These are phyloP conservation scores for Phytomonas francai DNA, from an alignment of 208 protist species.

Conservation along the genomic window DNA sequence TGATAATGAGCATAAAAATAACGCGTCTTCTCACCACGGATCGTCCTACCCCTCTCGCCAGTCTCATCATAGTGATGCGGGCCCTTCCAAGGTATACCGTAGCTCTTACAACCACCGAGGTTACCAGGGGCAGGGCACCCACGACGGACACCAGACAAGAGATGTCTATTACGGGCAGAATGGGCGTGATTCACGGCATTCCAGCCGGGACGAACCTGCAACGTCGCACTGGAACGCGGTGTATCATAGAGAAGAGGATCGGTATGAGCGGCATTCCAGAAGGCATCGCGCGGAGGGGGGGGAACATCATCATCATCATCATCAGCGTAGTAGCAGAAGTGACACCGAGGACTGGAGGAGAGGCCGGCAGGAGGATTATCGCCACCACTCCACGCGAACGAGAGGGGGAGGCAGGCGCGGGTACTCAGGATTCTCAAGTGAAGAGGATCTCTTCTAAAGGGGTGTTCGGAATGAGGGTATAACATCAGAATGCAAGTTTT, in stretches of 20 bases:
- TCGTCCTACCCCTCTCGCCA: not conserved
- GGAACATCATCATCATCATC: constrained; percentile 17
- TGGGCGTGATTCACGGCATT: not conserved
- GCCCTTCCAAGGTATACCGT: not conserved
- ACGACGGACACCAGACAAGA: not conserved
- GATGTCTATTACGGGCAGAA: not conserved
- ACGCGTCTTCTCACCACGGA: not conserved
- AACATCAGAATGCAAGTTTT: not conserved
- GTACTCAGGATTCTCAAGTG: not conserved
- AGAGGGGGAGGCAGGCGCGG: not conserved
- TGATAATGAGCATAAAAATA: constrained; percentile 10
- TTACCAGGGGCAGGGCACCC: not conserved
- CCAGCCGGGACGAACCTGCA: not conserved
- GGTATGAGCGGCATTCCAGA: not conserved
- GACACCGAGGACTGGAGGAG: constrained; percentile 5
- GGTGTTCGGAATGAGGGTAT: not conserved
- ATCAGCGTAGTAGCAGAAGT: constrained; percentile 8
- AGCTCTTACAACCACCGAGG: not conserved
- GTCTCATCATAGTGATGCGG: not conserved
- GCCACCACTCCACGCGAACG: not conserved
- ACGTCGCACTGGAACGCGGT: not conserved
- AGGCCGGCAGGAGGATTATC: constrained; percentile 17
- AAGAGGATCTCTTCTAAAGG: not conserved
- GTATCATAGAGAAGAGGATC: not conserved
- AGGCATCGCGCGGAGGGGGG: not conserved